Conservation (phyloP, 1,284 basidiomycete genomes). For the Ustilago tritici region DNA sequence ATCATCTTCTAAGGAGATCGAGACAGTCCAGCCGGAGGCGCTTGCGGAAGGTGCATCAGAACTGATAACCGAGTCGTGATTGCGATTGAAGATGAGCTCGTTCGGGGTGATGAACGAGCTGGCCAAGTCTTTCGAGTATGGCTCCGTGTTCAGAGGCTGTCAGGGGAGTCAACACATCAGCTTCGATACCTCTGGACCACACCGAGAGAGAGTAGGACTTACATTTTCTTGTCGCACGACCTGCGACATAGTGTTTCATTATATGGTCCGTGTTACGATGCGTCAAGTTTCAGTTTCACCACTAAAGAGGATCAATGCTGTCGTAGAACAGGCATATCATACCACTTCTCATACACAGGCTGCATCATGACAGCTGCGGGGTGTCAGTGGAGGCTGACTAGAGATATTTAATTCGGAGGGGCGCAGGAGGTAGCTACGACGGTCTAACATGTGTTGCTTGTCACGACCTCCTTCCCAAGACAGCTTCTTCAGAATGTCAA, state of each 20-base stretch:
- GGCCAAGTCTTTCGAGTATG: slow-evolving; percentile 20
- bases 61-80: slow-evolving; percentile 46
- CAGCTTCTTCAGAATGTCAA: no score
- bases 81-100: slow-evolving; percentile 51
- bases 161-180: neutral
- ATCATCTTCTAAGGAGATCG: slow-evolving; percentile 23
- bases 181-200: neutral
- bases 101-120: slow-evolving; percentile 45
- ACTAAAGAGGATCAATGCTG: neutral
- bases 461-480: no score
- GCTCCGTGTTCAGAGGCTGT: slow-evolving; percentile 55
- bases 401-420: neutral
- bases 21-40: slow-evolving; percentile 21
- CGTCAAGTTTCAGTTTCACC: neutral
- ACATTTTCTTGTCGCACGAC: slow-evolving; percentile 29
- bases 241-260: slow-evolving; percentile 15
- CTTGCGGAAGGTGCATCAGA: neutral
- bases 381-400: slow-evolving; percentile 13
- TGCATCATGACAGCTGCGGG: neutral
- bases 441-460: no score
- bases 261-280: neutral
- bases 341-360: neutral
- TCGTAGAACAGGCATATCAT: neutral
- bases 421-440: no score
- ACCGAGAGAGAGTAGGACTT: slow-evolving; percentile 3